Evolutionary conservation across 2,329 filamentous ascomycete species (phyloP), one percentile per base, ranked within the genome.

Genomic region (Botrytis squamosa): DNA sequence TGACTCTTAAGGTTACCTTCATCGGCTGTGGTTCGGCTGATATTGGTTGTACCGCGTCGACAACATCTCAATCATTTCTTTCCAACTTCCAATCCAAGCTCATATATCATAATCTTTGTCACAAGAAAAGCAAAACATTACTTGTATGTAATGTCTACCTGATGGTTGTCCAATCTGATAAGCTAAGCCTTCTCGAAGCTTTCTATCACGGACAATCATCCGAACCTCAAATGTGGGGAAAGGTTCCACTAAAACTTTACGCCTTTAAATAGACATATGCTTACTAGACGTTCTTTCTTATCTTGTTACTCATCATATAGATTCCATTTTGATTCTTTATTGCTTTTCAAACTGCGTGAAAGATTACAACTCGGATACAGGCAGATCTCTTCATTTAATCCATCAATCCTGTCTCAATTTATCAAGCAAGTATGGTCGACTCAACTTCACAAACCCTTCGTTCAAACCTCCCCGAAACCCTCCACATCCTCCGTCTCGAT

Each of bases 371-470:
- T n/a, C 36, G 14, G 16, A 9, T 14, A 5, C 4, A 55, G 55
- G 3, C 14, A n/a, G n/a, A n/a, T 33, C 0, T 52, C 22, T 22
- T 55, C 33, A 29, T 16, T 25, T n/a, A 40, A 55, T n/a, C 20
- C 5, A 29, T 18, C 16, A n/a, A 29, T 40, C 33, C 3, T 25
- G 36, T 52, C 44, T 29, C 33, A 29, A 29, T 7, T 55, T 4
- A 52, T 67, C 65, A 55, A 67, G 38, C 46, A 40, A 67, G 18
- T 4, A 67, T 67, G 65, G 29, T 20, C 25, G 22, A 33, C 38
- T 52, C 63, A 46, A 22, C 25, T 33, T 29, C 64, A 16, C n/a
- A 46, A 66, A 42, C 38, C 67, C 62, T 72, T 16, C 70, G 49
- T 12, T 25, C 59, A 40, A 33, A 72, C 10, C 70, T 60, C n/a